phyloP scores from a whole-genome alignment of 768 basidiomycete species.

The Suillus americanus region DNA sequence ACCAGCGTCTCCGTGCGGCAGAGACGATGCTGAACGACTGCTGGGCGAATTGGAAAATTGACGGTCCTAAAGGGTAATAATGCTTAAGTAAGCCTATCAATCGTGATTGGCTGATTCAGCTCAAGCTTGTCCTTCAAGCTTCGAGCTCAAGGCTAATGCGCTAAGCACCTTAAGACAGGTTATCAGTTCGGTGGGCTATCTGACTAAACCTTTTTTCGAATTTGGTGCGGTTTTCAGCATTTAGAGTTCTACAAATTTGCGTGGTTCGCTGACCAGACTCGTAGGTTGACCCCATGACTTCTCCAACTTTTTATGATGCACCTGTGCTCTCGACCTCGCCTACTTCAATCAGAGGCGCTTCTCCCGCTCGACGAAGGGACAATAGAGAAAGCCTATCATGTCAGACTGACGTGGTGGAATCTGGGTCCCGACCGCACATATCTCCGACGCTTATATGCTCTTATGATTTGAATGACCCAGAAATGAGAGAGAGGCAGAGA shows the following conservation, averaged over 20 bases:
- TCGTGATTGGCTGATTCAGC: too few species aligned
- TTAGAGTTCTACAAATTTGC: background rate
- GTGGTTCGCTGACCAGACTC: background rate
- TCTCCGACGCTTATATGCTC: conserved; percentile 66
- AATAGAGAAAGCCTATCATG: conserved; percentile 37
- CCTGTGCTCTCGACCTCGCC: conserved; percentile 40
- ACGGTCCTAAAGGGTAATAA: too few species aligned
- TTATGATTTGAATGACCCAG: conserved; percentile 68
- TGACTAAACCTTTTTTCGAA: background rate
- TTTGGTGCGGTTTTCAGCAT: background rate
- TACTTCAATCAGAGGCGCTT: conserved; percentile 37
- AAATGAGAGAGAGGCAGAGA: conserved; percentile 82
- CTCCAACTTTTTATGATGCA: conserved; percentile 34
- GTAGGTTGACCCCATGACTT: conserved; percentile 33
- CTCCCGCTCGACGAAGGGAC: conserved; percentile 39
- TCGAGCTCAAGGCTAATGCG: background rate
- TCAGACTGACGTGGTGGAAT: conserved; percentile 41
- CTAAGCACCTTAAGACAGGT: background rate
- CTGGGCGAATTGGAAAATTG: too few species aligned
- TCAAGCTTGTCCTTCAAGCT: background rate
- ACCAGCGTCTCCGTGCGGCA: too few species aligned
- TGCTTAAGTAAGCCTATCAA: too few species aligned
- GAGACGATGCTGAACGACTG: too few species aligned
- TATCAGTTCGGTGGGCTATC: background rate
- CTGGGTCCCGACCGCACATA: conserved; percentile 43